Percentiles rank a stretch among this genome's conserved stretches.
These are phyloP conservation scores for Sphaerostilbella broomeana DNA, from an alignment of 2,329 filamentous ascomycete genomes.

Conservation along the genomic window DNA sequence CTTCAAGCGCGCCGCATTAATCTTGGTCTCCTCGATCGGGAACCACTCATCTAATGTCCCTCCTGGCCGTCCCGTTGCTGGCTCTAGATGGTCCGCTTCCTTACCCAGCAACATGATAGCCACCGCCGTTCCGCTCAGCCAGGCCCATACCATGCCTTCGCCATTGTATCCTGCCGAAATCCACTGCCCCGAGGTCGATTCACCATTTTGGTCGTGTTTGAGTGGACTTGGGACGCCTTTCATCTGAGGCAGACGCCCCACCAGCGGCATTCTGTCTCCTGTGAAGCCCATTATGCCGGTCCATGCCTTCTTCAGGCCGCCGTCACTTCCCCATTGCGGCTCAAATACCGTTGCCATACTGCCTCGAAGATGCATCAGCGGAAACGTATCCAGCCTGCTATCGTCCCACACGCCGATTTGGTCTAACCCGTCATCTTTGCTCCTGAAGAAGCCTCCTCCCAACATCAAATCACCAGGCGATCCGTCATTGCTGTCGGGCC, in stretches of 20 bases:
- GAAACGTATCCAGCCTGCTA: slow-evolving; percentile 31
- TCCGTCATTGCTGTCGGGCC: slow-evolving; percentile 26
- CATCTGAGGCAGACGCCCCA: slow-evolving; percentile 35
- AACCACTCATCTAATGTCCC: slow-evolving; percentile 36
- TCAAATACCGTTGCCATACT: slow-evolving; percentile 38
- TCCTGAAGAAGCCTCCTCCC: slow-evolving; percentile 45
- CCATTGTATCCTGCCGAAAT: slow-evolving; percentile 45
- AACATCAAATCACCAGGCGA: slow-evolving; percentile 43
- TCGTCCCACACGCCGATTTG: slow-evolving; percentile 45
- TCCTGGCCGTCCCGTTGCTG: slow-evolving; percentile 28
- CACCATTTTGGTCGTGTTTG: not conserved
- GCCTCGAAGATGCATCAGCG: slow-evolving; percentile 34
- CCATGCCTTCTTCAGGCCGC: slow-evolving; percentile 37
- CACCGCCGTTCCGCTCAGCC: slow-evolving; percentile 43
- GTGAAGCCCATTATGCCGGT: slow-evolving; percentile 43
- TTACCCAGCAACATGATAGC: slow-evolving; percentile 39
- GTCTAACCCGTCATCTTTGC: slow-evolving; percentile 35
- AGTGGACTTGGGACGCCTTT: not conserved
- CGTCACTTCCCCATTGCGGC: slow-evolving; percentile 28
- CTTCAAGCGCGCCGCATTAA: slow-evolving; percentile 28
- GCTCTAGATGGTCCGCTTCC: slow-evolving; percentile 25
- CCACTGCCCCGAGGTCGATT: slow-evolving; percentile 38
- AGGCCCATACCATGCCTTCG: slow-evolving; percentile 49
- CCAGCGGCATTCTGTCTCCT: slow-evolving; percentile 43
- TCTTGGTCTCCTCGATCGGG: slow-evolving; percentile 27